Conservation (phyloP, 148 eudicot species). For the Camellia sinensis region DNA sequence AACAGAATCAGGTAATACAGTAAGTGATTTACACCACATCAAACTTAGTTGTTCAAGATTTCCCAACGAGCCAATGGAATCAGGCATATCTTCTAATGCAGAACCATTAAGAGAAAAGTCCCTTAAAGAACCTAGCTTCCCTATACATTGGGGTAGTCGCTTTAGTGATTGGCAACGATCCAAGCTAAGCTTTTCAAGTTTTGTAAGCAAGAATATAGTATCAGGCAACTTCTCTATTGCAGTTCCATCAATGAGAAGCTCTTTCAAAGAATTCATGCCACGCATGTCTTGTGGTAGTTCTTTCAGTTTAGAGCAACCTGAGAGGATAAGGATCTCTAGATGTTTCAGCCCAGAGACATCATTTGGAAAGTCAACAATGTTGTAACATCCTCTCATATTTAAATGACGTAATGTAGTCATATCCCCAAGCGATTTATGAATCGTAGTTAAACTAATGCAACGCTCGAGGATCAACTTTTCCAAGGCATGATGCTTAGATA, state of each 20-base stretch:
- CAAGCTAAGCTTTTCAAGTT: conserved; percentile 46
- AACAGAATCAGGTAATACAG: conserved; percentile 41
- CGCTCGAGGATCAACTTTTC: conserved; percentile 49
- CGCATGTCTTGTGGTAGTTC: conserved; percentile 40
- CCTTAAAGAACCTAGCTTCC: conserved; percentile 36
- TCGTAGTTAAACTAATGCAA: conserved; percentile 37
- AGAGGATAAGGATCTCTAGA: conserved; percentile 46
- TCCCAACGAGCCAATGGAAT: conserved; percentile 35
- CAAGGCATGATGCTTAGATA: conserved; percentile 41
- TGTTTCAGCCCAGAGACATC: conserved; percentile 54
- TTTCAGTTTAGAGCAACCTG: conserved; percentile 45
- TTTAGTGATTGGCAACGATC: conserved; percentile 31
- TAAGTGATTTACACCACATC: conserved; percentile 34
- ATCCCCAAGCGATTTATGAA: conserved; percentile 55
- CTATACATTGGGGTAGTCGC: conserved; percentile 39
- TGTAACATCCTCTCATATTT: conserved; percentile 41
- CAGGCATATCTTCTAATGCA: conserved; percentile 36
- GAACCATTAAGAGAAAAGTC: conserved; percentile 33
- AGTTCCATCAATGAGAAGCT: conserved; percentile 41
- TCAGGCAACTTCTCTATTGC: conserved; percentile 41
- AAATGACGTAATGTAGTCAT: conserved; percentile 40
- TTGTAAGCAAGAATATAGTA: conserved; percentile 35
- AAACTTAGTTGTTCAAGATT: conserved; percentile 41
- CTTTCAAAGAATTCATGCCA: conserved; percentile 42
- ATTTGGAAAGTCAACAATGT: conserved; percentile 42